phyloP scores from a whole-genome alignment of 805 yeast genomes.

The Isabelozyma heimii region DNA sequence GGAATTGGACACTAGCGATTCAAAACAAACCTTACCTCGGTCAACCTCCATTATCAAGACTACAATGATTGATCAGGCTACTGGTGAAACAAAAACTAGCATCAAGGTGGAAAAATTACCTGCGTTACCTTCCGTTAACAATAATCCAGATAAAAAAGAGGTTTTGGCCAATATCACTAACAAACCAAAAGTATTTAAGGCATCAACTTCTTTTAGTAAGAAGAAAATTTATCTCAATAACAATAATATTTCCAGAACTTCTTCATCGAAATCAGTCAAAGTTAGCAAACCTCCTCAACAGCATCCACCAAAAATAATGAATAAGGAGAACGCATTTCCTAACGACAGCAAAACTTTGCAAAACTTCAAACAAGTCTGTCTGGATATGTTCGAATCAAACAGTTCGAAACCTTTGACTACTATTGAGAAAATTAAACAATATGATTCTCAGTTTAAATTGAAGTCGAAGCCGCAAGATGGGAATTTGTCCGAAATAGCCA shows the following conservation, averaged over 20 bases:
- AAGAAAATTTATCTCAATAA: constrained; percentile 27
- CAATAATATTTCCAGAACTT: constrained; percentile 20
- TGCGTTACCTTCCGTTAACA: not conserved
- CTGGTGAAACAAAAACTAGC: constrained; percentile 22
- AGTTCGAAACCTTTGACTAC: too few relatives aligned
- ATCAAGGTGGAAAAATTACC: constrained; percentile 10
- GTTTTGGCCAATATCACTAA: constrained; percentile 34
- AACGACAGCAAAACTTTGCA: too few relatives aligned
- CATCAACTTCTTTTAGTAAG: constrained; percentile 38
- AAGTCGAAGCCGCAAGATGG: too few relatives aligned
- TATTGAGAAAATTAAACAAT: too few relatives aligned
- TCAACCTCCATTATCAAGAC: constrained; percentile 42
- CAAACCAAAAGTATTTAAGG: constrained; percentile 23
- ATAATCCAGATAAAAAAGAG: constrained; percentile 2
- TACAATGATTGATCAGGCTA: constrained; percentile 27
- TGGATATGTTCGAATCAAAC: too few relatives aligned
- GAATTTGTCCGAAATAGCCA: too few relatives aligned
- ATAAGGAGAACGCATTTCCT: too few relatives aligned
- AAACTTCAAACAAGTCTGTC: too few relatives aligned
- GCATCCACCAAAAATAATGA: constrained; percentile 7
- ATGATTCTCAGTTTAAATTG: too few relatives aligned
- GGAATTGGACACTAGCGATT: constrained; percentile 8
- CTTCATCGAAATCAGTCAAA: constrained; percentile 14
- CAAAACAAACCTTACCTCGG: constrained; percentile 26
- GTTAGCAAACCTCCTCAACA: constrained; percentile 3